Evolutionary conservation across 106 monocot genomes (phyloP).

Genomic region (Dactylorhiza incarnata): DNA sequence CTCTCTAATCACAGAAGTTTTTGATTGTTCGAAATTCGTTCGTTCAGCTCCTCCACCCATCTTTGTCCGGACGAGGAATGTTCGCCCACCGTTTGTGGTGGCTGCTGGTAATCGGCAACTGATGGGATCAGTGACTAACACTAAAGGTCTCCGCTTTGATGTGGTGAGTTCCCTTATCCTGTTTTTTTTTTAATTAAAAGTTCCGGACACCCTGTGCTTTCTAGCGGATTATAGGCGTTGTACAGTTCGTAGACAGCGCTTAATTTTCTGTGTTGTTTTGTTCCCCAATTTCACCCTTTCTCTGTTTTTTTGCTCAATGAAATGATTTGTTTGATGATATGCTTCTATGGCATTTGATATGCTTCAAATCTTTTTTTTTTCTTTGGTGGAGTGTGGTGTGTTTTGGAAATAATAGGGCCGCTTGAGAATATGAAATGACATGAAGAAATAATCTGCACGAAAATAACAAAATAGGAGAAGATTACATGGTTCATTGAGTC

Average conservation of each 20-base stretch:
- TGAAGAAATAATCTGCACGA: too few relatives aligned
- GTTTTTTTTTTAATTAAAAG: not conserved
- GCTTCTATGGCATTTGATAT: not conserved
- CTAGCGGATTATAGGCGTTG: not conserved
- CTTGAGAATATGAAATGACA: too few relatives aligned
- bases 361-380: not conserved
- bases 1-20: not conserved
- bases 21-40: not conserved
- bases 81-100: not conserved
- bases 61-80: slow-evolving; percentile 4
- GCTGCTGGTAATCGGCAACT: slow-evolving; percentile 15
- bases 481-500: too few relatives aligned
- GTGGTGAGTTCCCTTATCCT: slow-evolving; percentile 13
- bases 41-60: slow-evolving; percentile 12
- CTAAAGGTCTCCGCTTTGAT: slow-evolving; percentile 21
- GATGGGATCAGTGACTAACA: slow-evolving; percentile 21
- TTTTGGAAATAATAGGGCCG: too few relatives aligned
- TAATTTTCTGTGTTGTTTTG: not conserved
- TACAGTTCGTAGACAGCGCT: not conserved
- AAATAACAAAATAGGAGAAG: too few relatives aligned
- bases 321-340: not conserved
- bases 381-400: not conserved
- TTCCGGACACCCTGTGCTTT: not conserved
- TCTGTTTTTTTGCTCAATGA: not conserved
- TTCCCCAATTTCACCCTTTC: not conserved